These are phyloP conservation scores for Torulaspora franciscae DNA, from an alignment of 805 yeast species.

Conservation along the genomic window DNA sequence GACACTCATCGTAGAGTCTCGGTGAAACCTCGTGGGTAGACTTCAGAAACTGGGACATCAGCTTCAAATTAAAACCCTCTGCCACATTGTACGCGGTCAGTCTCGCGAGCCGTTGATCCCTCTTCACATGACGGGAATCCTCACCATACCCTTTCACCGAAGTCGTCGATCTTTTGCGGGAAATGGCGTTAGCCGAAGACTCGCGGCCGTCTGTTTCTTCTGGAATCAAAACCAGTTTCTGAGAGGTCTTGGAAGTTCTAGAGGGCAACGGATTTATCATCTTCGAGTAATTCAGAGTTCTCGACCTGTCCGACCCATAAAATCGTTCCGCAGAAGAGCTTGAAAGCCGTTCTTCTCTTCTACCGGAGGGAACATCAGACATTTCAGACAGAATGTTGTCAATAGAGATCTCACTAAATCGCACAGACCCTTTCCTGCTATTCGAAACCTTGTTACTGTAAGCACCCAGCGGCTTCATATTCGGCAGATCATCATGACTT, in stretches of 20 bases:
- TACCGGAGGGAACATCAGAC: conserved; percentile 81
- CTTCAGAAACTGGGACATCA: conserved; percentile 59
- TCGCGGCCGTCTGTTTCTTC: conserved; percentile 32
- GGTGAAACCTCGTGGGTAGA: conserved; percentile 79
- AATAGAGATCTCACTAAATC: conserved; percentile 74
- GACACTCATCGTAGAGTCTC: conserved; percentile 84
- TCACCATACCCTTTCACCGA: conserved; percentile 40
- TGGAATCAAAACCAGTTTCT: conserved; percentile 83
- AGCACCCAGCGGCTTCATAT: conserved; percentile 6
- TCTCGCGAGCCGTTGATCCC: conserved; percentile 61
- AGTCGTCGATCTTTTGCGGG: conserved; percentile 12
- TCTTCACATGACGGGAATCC: conserved; percentile 19
- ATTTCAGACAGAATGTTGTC: conserved; percentile 71
- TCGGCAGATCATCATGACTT: conserved; percentile 11
- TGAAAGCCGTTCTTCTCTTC: conserved; percentile 43
- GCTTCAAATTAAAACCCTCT: conserved; percentile 66
- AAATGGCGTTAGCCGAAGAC: conserved; percentile 6
- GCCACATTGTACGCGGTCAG: conserved; percentile 91
- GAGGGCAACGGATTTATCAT: conserved; percentile 39
- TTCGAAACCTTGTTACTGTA: conserved; percentile 2
- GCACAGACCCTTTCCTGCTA: conserved; percentile 26
- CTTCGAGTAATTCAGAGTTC: conserved; percentile 19
- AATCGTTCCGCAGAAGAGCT: conserved; percentile 32
- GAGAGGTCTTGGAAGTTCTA: conserved; percentile 81
- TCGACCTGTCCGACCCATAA: conserved; percentile 14